Base-by-base conservation (phyloP, 2,329 filamentous ascomycete genomes). In the Cyclaneusma minus region DNA sequence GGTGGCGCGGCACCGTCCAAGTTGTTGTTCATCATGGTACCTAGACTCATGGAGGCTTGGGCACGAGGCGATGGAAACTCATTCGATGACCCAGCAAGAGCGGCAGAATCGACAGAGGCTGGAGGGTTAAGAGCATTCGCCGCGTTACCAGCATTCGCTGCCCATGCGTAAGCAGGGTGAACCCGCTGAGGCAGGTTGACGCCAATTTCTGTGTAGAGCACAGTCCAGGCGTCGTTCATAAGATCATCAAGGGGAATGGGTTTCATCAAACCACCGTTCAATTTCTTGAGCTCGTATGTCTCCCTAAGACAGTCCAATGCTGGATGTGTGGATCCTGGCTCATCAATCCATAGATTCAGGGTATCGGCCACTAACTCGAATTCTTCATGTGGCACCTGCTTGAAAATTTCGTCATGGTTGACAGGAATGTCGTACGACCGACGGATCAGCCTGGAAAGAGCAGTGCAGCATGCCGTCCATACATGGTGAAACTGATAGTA, bases 211-310 rank as follows among this genome's bases (percentile, higher is more conserved):
- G 64, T 61, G 45, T 82, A 89, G 10, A 92, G 58, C 25, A 71
- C 64, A 1, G 81, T 78, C 49, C 93, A 98, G 25, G 80, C 74
- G 50, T 98, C 89, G 13, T 76, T 79, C 37, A 94, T 79, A n/a
- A 95, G 64, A 43, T 98, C 89, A 42, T 98, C 89, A 22, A 95
- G 87, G 7, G 75, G 63, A 0, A 72, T 68, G 1, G 77, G 68
- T 50, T 93, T 94, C 67, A 91, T 89, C 6, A 93, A 62, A 24
- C 76, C 78, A 21, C 76, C 75, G 45, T 98, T 98, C 22, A 94
- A 65, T 47, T 72, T 76, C 44, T 80, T 80, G 17, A 81, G 52
- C 38, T 82, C 76, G 14, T 75, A 58, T 1, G 68, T 64, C 35
- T 81, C 75, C 21, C 68, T 61, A 7, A 82, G 56, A 5, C 74